Percentiles rank a stretch among this genome's conserved stretches.
phyloP scores from a whole-genome alignment of 2,329 filamentous ascomycete species.

The Paecilomyces variotii region DNA sequence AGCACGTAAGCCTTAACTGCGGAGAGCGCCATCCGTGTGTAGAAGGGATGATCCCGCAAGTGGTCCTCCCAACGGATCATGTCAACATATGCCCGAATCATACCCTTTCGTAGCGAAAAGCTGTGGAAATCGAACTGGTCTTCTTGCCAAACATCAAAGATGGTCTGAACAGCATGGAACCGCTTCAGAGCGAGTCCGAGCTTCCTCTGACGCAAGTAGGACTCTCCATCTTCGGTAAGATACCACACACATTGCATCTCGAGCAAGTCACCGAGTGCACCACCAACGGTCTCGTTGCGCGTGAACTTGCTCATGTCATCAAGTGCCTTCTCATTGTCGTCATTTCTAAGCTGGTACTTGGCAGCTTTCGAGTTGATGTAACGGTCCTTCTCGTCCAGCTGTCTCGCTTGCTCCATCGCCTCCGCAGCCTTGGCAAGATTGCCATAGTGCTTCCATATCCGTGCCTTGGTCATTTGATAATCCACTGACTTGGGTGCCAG shows the following conservation, averaged over 20 bases:
- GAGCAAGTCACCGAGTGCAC: constrained; percentile 79
- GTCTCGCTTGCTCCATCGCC: constrained; percentile 78
- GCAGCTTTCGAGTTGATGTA: constrained; percentile 98
- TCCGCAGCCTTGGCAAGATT: constrained; percentile 72
- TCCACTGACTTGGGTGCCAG: constrained; percentile 75
- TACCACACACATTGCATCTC: constrained; percentile 99
- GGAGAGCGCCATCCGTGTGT: constrained; percentile 70
- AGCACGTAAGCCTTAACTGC: constrained; percentile 74
- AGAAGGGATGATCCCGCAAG: constrained; percentile 88
- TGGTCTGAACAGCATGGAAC: constrained; percentile 78
- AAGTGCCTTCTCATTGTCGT: constrained; percentile 78
- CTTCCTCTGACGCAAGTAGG: constrained; percentile 74
- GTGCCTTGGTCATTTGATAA: constrained; percentile 89
- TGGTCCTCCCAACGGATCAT: constrained; percentile 96
- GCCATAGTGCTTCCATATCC: constrained; percentile 87
- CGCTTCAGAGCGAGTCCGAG: constrained; percentile 83
- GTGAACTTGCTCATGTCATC: constrained; percentile 93
- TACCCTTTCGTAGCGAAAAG: constrained; percentile 93
- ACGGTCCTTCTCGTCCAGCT: constrained; percentile 79
- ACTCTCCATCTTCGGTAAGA: constrained; percentile 87
- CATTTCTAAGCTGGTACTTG: constrained; percentile 90
- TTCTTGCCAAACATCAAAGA: constrained; percentile 96
- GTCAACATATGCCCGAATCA: constrained; percentile 88
- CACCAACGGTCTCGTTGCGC: constrained; percentile 77
- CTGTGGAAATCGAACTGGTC: constrained; percentile 99